phyloP scores from a whole-genome alignment of 2,329 filamentous ascomycete genomes.

The Aurifilum marmelostoma region DNA sequence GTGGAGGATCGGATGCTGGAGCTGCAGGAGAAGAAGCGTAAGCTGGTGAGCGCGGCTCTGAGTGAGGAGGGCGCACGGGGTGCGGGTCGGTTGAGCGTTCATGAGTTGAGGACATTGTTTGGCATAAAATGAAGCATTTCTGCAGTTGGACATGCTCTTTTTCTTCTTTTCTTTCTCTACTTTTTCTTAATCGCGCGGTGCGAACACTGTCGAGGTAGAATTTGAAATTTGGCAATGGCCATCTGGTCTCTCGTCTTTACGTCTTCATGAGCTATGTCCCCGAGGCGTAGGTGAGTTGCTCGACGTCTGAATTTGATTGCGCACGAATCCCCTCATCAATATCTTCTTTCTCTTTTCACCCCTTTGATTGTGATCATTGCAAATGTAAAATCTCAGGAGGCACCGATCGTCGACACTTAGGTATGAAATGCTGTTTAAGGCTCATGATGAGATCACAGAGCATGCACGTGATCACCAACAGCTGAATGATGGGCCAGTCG shows the following conservation, averaged over 20 bases:
- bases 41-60: conserved; percentile 73
- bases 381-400: no score
- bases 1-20: conserved; percentile 82
- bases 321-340: no score
- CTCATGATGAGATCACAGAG: no score
- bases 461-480: no score
- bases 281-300: not conserved
- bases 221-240: not conserved
- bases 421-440: no score
- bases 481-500: no score
- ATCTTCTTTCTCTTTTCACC: not conserved
- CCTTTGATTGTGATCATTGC: no score
- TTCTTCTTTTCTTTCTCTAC: no score
- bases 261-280: not conserved
- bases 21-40: conserved; percentile 77
- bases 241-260: not conserved
- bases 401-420: no score
- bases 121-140: not conserved
- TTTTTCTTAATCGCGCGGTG: no score
- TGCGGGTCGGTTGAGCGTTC: conserved; percentile 7
- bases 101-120: conserved; percentile 16
- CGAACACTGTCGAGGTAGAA: not conserved
- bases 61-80: conserved; percentile 57
- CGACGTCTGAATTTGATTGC: no score
- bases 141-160: not conserved